Conservation (phyloP, 2,329 filamentous ascomycete genomes). For the Sordariomycetes sp. region DNA sequence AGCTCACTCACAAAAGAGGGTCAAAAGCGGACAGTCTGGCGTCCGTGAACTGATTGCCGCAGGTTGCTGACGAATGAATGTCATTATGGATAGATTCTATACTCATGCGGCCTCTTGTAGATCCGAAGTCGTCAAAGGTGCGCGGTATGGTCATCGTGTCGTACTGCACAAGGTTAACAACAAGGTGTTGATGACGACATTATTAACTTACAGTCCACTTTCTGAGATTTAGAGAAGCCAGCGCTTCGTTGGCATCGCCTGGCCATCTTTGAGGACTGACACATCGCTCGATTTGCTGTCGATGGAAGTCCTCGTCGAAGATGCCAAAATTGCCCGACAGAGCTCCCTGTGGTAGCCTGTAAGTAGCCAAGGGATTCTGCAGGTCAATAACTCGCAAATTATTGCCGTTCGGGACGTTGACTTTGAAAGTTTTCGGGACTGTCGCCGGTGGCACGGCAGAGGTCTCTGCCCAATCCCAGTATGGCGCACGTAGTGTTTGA, state of each 20-base stretch:
- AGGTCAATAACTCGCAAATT: neutral
- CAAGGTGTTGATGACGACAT: too few species aligned
- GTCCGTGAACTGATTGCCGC: neutral
- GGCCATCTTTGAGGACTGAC: neutral
- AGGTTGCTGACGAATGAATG: neutral
- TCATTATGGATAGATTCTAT: neutral
- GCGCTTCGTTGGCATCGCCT: neutral
- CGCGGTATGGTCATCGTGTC: neutral
- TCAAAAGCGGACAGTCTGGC: neutral
- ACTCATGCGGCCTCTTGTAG: neutral
- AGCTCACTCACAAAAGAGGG: neutral
- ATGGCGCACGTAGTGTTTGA: neutral
- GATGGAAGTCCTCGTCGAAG: neutral
- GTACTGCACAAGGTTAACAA: too few species aligned
- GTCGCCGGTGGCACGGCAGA: neutral
- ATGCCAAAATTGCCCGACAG: neutral
- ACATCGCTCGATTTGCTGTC: too few species aligned
- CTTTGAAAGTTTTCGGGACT: neutral
- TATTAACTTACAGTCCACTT: neutral
- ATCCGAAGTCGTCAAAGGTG: neutral
- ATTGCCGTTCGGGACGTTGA: neutral
- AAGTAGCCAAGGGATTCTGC: neutral
- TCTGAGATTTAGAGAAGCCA: neutral
- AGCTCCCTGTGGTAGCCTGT: neutral
- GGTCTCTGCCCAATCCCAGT: neutral